A percentile compares a stretch with the other conserved stretches of the same genome.
phyloP scores from a whole-genome alignment of 208 protist genomes.

The Leishmania tarentolae region DNA sequence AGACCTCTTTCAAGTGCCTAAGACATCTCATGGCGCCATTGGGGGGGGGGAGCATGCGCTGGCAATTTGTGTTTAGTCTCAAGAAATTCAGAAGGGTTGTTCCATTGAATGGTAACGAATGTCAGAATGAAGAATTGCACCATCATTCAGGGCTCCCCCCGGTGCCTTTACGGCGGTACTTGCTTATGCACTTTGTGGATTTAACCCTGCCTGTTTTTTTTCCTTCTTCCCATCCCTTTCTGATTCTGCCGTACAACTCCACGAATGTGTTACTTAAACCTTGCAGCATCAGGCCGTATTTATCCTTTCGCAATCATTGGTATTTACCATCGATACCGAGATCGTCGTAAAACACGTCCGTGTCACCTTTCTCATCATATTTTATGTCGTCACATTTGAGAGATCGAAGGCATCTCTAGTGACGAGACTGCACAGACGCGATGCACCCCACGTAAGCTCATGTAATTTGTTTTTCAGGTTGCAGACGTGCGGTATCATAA shows the following conservation, averaged over 20 bases:
- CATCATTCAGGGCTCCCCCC: neutral
- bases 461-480: neutral
- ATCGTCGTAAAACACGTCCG: slow-evolving; percentile 16
- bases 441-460: neutral
- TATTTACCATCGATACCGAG: slow-evolving; percentile 11
- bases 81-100: neutral
- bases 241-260: neutral
- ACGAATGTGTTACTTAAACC: neutral
- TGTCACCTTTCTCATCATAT: slow-evolving; percentile 8
- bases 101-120: neutral
- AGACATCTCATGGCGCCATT: neutral
- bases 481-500: neutral
- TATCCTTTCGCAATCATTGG: neutral
- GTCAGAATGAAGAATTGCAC: neutral
- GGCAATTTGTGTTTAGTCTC: neutral
- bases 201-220: neutral
- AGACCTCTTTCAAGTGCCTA: neutral
- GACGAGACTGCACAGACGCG: neutral
- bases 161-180: neutral
- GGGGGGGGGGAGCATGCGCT: neutral
- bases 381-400: slow-evolving; percentile 17
- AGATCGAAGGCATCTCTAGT: neutral
- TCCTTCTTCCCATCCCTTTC: neutral
- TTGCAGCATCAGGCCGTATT: neutral
- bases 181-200: neutral